phyloP scores from a whole-genome alignment of 225 moss, liverwort and hornwort genomes.

The Sphagnum contortum region DNA sequence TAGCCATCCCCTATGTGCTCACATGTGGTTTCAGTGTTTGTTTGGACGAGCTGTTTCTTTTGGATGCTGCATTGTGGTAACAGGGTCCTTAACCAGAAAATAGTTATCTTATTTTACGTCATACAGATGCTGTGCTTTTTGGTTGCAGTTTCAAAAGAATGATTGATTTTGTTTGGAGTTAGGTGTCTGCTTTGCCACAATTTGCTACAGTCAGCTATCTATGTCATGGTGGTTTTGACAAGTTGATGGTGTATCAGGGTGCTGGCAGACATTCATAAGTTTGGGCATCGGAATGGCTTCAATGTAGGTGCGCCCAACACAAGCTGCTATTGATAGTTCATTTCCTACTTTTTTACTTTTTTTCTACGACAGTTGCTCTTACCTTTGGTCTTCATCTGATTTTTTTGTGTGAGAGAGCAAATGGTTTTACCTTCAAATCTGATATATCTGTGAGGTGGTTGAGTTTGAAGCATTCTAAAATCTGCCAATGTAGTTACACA shows the following conservation, averaged over 20 bases:
- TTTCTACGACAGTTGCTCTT: neutral
- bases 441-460: neutral
- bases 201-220: no score
- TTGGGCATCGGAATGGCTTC: constrained; percentile 83
- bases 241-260: constrained; percentile 44
- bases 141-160: no score
- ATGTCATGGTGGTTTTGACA: no score
- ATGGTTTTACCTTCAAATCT: neutral
- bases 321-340: neutral
- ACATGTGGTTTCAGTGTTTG: no score
- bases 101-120: neutral
- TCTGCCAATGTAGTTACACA: no score
- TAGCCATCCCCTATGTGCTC: no score
- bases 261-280: constrained; percentile 78
- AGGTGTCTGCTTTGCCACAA: constrained; percentile 5
- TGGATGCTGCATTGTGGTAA: neutral
- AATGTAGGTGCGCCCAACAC: constrained; percentile 48
- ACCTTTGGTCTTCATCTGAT: neutral
- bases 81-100: neutral
- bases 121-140: constrained; percentile 4
- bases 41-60: no score
- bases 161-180: constrained; percentile 15
- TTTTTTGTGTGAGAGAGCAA: neutral
- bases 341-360: neutral
- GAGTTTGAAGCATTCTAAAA: no score